These are phyloP conservation scores for Colletotrichum destructivum DNA, from an alignment of 2,329 filamentous ascomycete genomes.

Conservation along the genomic window DNA sequence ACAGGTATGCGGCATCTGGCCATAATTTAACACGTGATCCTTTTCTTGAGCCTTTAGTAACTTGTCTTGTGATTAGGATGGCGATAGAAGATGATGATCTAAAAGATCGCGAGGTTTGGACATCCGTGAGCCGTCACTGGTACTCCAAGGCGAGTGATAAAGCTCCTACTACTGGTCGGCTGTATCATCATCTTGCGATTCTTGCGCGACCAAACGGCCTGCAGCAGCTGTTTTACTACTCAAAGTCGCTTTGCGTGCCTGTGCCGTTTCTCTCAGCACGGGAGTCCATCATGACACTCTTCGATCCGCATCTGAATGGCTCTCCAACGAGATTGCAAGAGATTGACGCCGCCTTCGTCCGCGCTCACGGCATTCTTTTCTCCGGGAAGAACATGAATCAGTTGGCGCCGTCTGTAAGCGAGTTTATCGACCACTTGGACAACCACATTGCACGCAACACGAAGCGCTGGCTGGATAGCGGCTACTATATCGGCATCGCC, in stretches of 20 bases:
- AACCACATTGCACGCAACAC: slow-evolving; percentile 68
- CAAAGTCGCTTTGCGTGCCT: slow-evolving; percentile 78
- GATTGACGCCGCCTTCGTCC: slow-evolving; percentile 14
- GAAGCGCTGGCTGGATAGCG: slow-evolving; percentile 67
- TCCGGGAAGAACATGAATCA: neutral
- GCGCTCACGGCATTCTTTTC: slow-evolving; percentile 25
- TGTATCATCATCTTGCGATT: slow-evolving; percentile 92
- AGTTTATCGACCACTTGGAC: slow-evolving; percentile 69
- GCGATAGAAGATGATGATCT: slow-evolving; percentile 89
- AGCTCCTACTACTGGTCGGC: slow-evolving; percentile 79
- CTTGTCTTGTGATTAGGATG: slow-evolving; percentile 65
- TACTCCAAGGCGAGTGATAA: slow-evolving; percentile 87
- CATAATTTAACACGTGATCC: neutral
- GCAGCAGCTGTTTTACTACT: slow-evolving; percentile 81
- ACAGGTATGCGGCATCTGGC: slow-evolving; percentile 56
- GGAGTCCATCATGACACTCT: slow-evolving; percentile 79
- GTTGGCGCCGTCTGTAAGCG: neutral
- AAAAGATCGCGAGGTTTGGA: slow-evolving; percentile 85
- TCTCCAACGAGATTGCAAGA: neutral
- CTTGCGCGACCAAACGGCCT: slow-evolving; percentile 78
- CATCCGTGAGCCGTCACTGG: slow-evolving; percentile 84
- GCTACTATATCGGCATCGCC: slow-evolving; percentile 69
- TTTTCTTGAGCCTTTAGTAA: too few relatives aligned
- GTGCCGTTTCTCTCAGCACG: slow-evolving; percentile 78
- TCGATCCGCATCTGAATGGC: slow-evolving; percentile 68